Conservation (phyloP, 2,329 filamentous ascomycete genomes). For the Penicillium aurantiogriseum region DNA sequence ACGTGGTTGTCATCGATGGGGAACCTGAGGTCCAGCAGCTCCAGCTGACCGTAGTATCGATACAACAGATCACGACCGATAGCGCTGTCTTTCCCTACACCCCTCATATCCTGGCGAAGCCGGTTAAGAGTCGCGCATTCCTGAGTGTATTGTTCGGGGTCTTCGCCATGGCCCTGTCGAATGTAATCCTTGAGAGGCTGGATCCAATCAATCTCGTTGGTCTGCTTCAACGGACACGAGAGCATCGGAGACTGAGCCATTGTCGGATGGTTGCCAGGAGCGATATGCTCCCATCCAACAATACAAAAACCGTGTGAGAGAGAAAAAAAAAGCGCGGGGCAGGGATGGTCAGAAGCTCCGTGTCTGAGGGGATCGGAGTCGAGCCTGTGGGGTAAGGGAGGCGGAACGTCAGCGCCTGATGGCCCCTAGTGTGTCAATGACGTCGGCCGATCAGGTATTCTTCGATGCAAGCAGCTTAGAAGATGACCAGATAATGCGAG, state of each 20-base stretch:
- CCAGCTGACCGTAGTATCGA: constrained; percentile 95
- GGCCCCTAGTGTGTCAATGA: constrained; percentile 19
- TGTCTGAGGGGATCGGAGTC: constrained; percentile 21
- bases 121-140: constrained; percentile 94
- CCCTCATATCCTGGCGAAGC: constrained; percentile 95
- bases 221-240: constrained; percentile 85
- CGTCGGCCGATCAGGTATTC: constrained; percentile 11
- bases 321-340: constrained; percentile 3
- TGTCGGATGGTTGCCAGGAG: constrained; percentile 35
- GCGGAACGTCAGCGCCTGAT: constrained; percentile 21
- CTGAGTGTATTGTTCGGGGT: constrained; percentile 91
- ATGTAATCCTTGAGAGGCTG: constrained; percentile 90
- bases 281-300: constrained; percentile 37
- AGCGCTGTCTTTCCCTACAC: constrained; percentile 93
- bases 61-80: constrained; percentile 91
- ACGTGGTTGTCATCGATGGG: constrained; percentile 98
- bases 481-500: not conserved
- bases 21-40: constrained; percentile 89
- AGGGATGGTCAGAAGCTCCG: constrained; percentile 13
- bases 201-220: constrained; percentile 98
- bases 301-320: not conserved
- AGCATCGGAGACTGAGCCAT: constrained; percentile 94
- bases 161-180: constrained; percentile 88
- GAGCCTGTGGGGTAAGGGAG: constrained; percentile 26
- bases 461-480: not conserved